Evolutionary conservation across 176 grass and related monocot species (phyloP), one percentile per base, ranked within the genome.

Genomic region (Oryza brachyantha): DNA sequence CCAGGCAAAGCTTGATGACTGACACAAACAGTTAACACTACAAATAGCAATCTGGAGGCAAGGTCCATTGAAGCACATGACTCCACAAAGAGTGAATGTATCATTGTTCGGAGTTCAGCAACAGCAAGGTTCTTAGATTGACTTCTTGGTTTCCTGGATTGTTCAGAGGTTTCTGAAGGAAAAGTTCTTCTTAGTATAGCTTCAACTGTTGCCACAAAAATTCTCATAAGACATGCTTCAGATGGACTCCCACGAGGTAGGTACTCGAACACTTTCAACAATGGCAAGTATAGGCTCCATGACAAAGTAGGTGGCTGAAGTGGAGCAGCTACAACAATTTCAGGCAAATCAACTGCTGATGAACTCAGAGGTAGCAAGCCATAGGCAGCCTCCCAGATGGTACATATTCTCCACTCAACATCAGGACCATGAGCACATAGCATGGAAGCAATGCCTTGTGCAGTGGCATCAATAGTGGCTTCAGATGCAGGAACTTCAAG

Each of bases 371-470:
- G 96, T 74, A 99, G 68, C 68, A 99, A 89, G 66, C 96, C 96
- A 89, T 99, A 99, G 32, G 96, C 96, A 79, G 92, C 96, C 85
- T 99, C 96, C 96, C 96, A 99, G 45, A 99, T 99, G 32, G 96
- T 93, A 80, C 96, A 99, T 75, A 99, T 99, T 95, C 96, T 88
- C 96, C 96, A 99, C 64, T 99, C 96, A 83, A 99, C 96, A 81
- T 99, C 96, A 65, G 96, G 92, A 32, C 96, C 96, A 85, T 99
- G 96, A 76, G 96, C 92, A 17, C 96, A 95, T 21, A 99, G 69
- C 92, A 99, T 59, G 3, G 96, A 99, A 82, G 96, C 96, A 83
- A 99, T 99, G 65, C 96, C 96, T 93, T 99, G 96, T 65, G 96
- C 96, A 5, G 96, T 99, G 22, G 96, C 92, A 74, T 99, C 96